Evolutionary conservation across 1,139 yeast species (phyloP).

Genomic region (Sugiyamaella paludigena): DNA sequence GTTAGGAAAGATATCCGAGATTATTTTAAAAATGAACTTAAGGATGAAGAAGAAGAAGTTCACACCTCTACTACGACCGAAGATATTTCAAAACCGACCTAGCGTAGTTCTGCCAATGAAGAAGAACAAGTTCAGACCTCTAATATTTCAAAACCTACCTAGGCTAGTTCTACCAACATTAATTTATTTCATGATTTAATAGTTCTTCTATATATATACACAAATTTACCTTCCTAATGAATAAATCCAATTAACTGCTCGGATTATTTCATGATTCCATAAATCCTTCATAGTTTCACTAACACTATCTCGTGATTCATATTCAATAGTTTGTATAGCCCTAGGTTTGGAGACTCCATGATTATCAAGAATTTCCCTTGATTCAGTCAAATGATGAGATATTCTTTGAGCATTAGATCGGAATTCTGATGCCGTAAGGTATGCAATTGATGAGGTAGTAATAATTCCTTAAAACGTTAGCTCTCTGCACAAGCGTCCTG

Average conservation of each 20-base stretch:
- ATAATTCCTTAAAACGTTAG: constrained; percentile 49
- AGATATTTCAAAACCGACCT: too few relatives aligned
- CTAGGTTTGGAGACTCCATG: constrained; percentile 37
- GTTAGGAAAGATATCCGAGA: constrained; percentile 55
- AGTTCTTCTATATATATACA: neutral
- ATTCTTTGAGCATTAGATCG: constrained; percentile 49
- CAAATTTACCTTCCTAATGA: constrained; percentile 26
- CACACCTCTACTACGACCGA: too few relatives aligned
- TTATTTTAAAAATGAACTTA: constrained; percentile 42
- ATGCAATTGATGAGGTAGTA: constrained; percentile 62
- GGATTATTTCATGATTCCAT: constrained; percentile 77
- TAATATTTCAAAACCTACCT: too few relatives aligned
- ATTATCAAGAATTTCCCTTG: constrained; percentile 48
- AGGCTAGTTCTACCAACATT: too few relatives aligned
- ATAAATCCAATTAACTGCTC: constrained; percentile 62
- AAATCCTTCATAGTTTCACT: constrained; percentile 70
- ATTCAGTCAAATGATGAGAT: constrained; percentile 48
- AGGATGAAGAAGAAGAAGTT: neutral
- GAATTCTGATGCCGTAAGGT: constrained; percentile 61
- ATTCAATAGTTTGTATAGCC: constrained; percentile 34
- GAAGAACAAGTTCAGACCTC: neutral
- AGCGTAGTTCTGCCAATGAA: too few relatives aligned
- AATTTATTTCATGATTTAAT: too few relatives aligned
- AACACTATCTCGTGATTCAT: constrained; percentile 46
- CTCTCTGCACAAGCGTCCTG: too few relatives aligned